Conservation (phyloP, 495 filamentous ascomycete genomes). For the Aspergillus nidulans region DNA sequence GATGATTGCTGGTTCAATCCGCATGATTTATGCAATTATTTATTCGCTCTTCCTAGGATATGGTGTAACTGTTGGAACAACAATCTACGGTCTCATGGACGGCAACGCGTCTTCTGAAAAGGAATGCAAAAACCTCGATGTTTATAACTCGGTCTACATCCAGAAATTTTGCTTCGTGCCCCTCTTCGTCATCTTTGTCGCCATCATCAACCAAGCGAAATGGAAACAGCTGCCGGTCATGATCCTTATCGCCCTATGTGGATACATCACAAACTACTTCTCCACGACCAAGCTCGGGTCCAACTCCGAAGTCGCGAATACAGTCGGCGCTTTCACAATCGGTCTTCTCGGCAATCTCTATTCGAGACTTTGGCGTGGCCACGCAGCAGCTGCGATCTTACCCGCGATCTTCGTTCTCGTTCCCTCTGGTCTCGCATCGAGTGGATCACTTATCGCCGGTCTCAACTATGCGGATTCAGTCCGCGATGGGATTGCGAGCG, state of each 20-base stretch:
- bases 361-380: slow-evolving; percentile 71
- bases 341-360: slow-evolving; percentile 86
- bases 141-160: slow-evolving; percentile 32
- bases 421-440: slow-evolving; percentile 79
- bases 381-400: slow-evolving; percentile 84
- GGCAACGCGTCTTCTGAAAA: slow-evolving; percentile 64
- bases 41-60: slow-evolving; percentile 94
- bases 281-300: slow-evolving; percentile 63
- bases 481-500: slow-evolving; percentile 45
- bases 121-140: slow-evolving; percentile 56
- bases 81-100: slow-evolving; percentile 83
- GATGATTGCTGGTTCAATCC: slow-evolving; percentile 85
- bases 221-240: slow-evolving; percentile 87
- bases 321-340: slow-evolving; percentile 80
- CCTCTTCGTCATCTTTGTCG: slow-evolving; percentile 72
- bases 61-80: slow-evolving; percentile 89
- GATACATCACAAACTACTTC: slow-evolving; percentile 83
- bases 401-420: slow-evolving; percentile 95
- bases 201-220: slow-evolving; percentile 84
- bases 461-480: slow-evolving; percentile 74
- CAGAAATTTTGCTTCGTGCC: slow-evolving; percentile 63
- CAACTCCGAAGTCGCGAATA: slow-evolving; percentile 78
- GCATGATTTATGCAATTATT: slow-evolving; percentile 93
- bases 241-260: slow-evolving; percentile 74
- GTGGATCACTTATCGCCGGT: slow-evolving; percentile 73